Evolutionary conservation across 306 rosid species (phyloP).

Genomic region (Pyrus bretschneideri): DNA sequence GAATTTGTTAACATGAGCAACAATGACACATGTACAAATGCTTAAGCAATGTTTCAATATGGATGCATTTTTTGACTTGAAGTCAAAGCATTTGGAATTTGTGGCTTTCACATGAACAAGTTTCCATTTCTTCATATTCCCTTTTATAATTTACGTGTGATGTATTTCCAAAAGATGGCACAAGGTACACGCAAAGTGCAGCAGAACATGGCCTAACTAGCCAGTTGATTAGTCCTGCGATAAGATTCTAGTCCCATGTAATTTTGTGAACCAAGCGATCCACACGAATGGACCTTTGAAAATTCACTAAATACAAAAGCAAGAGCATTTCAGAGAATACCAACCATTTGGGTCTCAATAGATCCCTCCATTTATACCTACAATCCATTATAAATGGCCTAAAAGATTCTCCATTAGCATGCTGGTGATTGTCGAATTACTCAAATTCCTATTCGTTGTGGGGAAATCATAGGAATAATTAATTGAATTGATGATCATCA

Average conservation of each 20-base stretch:
- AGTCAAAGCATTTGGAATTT: not conserved
- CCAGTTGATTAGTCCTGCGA: not conserved
- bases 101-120: not conserved
- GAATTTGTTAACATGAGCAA: not conserved
- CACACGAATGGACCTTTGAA: not conserved
- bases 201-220: constrained; percentile 5
- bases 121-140: not conserved
- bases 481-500: not conserved
- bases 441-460: not conserved
- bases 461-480: not conserved
- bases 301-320: not conserved
- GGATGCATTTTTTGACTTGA: not conserved
- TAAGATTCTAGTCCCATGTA: not conserved
- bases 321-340: not conserved
- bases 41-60: not conserved
- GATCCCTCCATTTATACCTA: not conserved
- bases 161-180: constrained; percentile 10
- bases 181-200: constrained; percentile 24
- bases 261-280: not conserved
- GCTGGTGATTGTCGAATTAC: not conserved
- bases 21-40: not conserved
- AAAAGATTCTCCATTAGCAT: not conserved
- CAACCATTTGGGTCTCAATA: not conserved
- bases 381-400: not conserved
- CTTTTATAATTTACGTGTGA: not conserved